Base-by-base conservation (phyloP, 495 filamentous ascomycete species). In the Thozetella sp. region DNA sequence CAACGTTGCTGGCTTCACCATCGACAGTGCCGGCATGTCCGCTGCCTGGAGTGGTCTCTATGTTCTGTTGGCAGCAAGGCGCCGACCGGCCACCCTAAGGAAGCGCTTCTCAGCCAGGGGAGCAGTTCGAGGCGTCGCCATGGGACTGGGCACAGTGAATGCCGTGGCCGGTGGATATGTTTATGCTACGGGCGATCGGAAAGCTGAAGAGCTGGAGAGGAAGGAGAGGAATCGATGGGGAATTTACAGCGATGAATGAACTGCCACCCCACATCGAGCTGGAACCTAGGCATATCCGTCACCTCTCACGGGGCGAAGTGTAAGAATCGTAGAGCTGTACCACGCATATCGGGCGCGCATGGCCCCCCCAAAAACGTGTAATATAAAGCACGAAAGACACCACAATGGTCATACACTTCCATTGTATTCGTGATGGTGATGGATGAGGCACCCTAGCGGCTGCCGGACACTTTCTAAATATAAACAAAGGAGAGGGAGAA, bases 41-140 rank as follows among this genome's bases (percentile, higher is more conserved):
- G 92, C 90, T 19, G 92, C 94, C 2, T 97, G 91, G 86, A 92
- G 89, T 40, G 91, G 88, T 2, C 75, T 97, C 22, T 99, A 98
- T 71, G 76, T 93, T 17, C 73, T 97, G 11, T 78, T 93, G 46
- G 93, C 92, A 22, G 72, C 83, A 59, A 83, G 91, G 56, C 81
- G 89, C 59, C 83, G 81, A 57, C 85, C 84, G 57, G 78, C 73
- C 55, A 59, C 82, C 37, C 76, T 86, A 63, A 65, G 70, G 53
- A 83, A 80, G 59, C 89, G 85, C 69, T 88, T 90, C 71, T 83
- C 85, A 19, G 72, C 83, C 24, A 81, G 91, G 52, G 93, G 93
- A 1, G 72, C 88, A 37, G 83, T 93, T 48, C 82, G 92, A 54
- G 86, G 89, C 27, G 71, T 80, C 30, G 90, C 91, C 24, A 81